A percentile compares a stretch with the other conserved stretches of the same genome.
Evolutionary conservation across 495 filamentous ascomycete genomes (phyloP).

Genomic region (Paragyromitra xinjiangensis): DNA sequence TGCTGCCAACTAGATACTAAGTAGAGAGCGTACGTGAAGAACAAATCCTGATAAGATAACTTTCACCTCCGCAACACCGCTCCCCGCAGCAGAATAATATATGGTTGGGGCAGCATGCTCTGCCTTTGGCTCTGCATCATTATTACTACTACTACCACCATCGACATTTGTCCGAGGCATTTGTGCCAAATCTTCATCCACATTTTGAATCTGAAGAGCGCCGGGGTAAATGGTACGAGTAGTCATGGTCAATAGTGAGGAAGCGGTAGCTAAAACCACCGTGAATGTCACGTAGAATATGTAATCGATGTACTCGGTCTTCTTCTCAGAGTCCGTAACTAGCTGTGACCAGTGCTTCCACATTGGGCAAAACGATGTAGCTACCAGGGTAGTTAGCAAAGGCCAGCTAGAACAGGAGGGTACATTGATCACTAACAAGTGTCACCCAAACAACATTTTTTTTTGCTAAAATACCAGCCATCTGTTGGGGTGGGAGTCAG

Average conservation of each 20-base stretch:
- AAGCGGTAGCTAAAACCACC: conserved; percentile 73
- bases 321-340: conserved; percentile 58
- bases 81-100: conserved; percentile 95
- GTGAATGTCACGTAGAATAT: conserved; percentile 74
- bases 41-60: conserved; percentile 98
- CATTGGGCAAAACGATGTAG: conserved; percentile 57
- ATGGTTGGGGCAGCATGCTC: conserved; percentile 73
- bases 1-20: conserved; percentile 12
- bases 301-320: conserved; percentile 82
- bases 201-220: conserved; percentile 79
- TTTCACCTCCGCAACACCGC: conserved; percentile 95
- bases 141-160: conserved; percentile 55
- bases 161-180: conserved; percentile 3
- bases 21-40: conserved; percentile 68
- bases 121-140: conserved; percentile 58
- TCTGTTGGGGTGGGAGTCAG: conserved; percentile 52
- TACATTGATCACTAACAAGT: conserved; percentile 43
- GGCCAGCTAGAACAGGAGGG: background rate
- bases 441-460: conserved; percentile 77
- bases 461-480: conserved; percentile 75
- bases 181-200: conserved; percentile 78
- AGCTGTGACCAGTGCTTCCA: conserved; percentile 56
- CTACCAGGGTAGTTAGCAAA: conserved; percentile 34
- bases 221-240: conserved; percentile 94
- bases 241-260: conserved; percentile 81